Evolutionary conservation across 768 basidiomycete species (phyloP).

Genomic region (Pleurotus ostreatus): DNA sequence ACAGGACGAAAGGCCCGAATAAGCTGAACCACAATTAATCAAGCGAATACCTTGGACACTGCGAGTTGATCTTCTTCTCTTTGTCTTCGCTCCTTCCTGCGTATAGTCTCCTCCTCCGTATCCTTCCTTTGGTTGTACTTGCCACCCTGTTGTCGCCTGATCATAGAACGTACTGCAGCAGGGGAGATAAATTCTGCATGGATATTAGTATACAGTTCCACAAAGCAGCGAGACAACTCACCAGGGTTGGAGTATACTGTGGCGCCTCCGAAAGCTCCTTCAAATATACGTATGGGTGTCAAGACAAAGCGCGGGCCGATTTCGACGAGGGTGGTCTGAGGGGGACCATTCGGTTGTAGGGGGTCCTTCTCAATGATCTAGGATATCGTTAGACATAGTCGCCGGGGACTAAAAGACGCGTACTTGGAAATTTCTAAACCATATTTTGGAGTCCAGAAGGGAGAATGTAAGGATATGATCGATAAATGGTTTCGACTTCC

Average conservation of each 20-base stretch:
- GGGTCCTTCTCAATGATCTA: slow-evolving; percentile 96
- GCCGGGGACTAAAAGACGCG: slow-evolving; percentile 14
- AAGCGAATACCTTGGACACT: slow-evolving; percentile 88
- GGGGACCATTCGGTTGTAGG: slow-evolving; percentile 77
- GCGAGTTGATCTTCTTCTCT: slow-evolving; percentile 76
- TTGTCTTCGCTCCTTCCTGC: slow-evolving; percentile 60
- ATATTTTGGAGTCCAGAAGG: slow-evolving; percentile 91
- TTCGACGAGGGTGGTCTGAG: slow-evolving; percentile 86
- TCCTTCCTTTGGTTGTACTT: slow-evolving; percentile 84
- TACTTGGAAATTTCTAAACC: slow-evolving; percentile 99
- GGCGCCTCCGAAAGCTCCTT: slow-evolving; percentile 93
- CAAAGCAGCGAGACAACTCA: slow-evolving; percentile 25
- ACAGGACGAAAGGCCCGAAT: too few relatives aligned
- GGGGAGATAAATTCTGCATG: slow-evolving; percentile 87
- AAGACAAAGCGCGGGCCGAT: slow-evolving; percentile 97
- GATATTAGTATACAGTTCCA: not conserved
- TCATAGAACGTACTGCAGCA: slow-evolving; percentile 66
- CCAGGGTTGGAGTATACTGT: slow-evolving; percentile 96
- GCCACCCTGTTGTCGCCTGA: slow-evolving; percentile 68
- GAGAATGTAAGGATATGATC: slow-evolving; percentile 98
- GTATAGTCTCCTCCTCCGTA: slow-evolving; percentile 60
- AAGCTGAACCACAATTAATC: slow-evolving; percentile 19
- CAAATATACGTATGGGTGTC: slow-evolving; percentile 96
- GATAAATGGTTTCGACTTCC: slow-evolving; percentile 93
- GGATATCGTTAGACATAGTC: slow-evolving; percentile 12